Percentiles rank a stretch among this genome's conserved stretches.
These are phyloP conservation scores for Linnemannia schmuckeri DNA, from an alignment of 192 early-diverging fungal genomes.

Conservation along the genomic window DNA sequence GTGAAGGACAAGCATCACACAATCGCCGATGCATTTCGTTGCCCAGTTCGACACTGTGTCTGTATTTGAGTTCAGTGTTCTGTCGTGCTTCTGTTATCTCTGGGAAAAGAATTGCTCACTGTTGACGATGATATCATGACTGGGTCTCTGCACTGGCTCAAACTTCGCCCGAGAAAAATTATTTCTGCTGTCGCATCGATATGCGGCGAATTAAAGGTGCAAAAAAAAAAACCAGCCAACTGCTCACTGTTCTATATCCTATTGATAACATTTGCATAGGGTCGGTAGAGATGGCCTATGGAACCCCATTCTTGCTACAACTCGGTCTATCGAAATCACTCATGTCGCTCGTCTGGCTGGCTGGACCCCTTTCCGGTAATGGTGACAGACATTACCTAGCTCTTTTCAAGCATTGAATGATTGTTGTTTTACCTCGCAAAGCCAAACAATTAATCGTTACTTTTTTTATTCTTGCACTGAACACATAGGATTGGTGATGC, in stretches of 20 bases:
- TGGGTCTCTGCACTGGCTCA: background rate
- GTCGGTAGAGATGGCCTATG: constrained; percentile 82
- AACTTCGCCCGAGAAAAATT: constrained; percentile 5
- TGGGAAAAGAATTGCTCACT: no score
- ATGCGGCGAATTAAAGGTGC: background rate
- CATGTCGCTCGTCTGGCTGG: constrained; percentile 95
- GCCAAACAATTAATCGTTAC: background rate
- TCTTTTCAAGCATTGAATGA: background rate
- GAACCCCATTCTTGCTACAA: constrained; percentile 86
- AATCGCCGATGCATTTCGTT: background rate
- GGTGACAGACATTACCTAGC: no score
- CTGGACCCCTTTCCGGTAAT: constrained; percentile 85
- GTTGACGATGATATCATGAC: constrained; percentile 38
- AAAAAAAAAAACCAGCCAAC: background rate
- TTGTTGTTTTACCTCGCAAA: background rate
- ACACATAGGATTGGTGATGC: constrained; percentile 73
- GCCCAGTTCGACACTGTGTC: background rate
- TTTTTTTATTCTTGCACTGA: background rate
- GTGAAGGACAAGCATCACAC: constrained; percentile 1
- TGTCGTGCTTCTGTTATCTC: background rate
- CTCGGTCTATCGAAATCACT: constrained; percentile 86
- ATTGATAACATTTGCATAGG: constrained; percentile 56
- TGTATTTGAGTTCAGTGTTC: background rate
- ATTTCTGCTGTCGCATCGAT: background rate
- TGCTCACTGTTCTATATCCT: background rate